Base-by-base conservation (phyloP, 75 land plant genomes). In the Gnetum montanum region DNA sequence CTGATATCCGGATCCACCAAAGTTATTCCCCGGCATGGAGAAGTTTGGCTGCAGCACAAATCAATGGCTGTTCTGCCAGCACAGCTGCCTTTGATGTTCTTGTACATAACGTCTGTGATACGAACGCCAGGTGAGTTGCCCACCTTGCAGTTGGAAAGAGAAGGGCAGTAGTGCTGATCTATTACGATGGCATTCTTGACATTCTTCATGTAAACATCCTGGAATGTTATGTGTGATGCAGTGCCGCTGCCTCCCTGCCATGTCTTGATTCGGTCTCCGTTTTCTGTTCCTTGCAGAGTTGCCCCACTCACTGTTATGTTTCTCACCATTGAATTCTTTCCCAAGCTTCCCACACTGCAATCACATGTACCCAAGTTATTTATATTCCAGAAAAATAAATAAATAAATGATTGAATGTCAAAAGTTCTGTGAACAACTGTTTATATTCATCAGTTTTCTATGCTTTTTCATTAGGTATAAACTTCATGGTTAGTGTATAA, bases 71-170 rank as follows among this genome's bases (percentile, higher is more conserved):
- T 30, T 46, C 24, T 41, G 19, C 55, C 26, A 8, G 61, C 37
- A 8, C 61, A 66, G 27, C 54, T 58, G 27, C 69, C 69, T 22
- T 28, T 34, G 4, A 66, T 66, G 54, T 58, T 58, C 11, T 49
- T 66, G 54, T 58, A 66, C 47, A 54, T 41, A 22, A 66, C 69
- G 11, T 58, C 19, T 7, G 55, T 49, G 13, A 66, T 53, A 28
- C 30, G 26, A 18, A 66, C 33, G 25, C 63, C 72, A 45, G 22
- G 19, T 16, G 18, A 6, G 18, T 18, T 44, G 46, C 19, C 46
- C 16, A 56, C 58, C 58, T 56, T 18, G 18, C 59, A 57, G 18
- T 34, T 20, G 20, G 40, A 34, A 12, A 24, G 6, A 37, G 22
- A 23, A 34, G 35, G 41, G 40, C 62, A 60, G 26, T 60, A 60